Evolutionary conservation across 208 protist species (phyloP).

Genomic region (Trypanosoma vivax): DNA sequence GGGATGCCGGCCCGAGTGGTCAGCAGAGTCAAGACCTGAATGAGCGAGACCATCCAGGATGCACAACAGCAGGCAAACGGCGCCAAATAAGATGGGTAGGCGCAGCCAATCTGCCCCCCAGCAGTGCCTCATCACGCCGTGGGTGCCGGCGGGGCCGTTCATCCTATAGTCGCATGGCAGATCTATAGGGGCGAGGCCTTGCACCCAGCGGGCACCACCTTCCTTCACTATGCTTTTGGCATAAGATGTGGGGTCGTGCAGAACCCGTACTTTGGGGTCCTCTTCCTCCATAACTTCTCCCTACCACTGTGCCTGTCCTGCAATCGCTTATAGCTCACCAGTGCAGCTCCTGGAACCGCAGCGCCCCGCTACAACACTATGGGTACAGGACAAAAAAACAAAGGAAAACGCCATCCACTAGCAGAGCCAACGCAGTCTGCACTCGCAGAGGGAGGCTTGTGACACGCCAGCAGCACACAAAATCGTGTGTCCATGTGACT

Average conservation of each 20-base stretch:
- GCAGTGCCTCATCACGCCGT: background rate
- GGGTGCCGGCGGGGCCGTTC: too few relatives aligned
- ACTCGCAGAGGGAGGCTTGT: too few relatives aligned
- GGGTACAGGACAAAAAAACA: too few relatives aligned
- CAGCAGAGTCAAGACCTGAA: background rate
- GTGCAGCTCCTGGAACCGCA: too few relatives aligned
- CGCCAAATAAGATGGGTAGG: slow-evolving; percentile 14
- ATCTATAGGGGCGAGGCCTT: slow-evolving; percentile 56
- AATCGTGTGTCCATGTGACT: too few relatives aligned
- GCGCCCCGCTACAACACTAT: too few relatives aligned
- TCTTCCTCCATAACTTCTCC: slow-evolving; percentile 5
- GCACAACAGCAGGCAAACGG: slow-evolving; percentile 3
- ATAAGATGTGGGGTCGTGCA: slow-evolving; percentile 62
- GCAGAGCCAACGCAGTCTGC: too few relatives aligned
- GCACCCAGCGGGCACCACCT: slow-evolving; percentile 50
- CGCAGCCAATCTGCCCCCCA: slow-evolving; percentile 25
- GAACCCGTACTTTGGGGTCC: slow-evolving; percentile 28
- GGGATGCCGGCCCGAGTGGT: background rate
- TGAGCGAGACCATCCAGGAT: background rate
- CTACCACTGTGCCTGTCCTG: background rate
- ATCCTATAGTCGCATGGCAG: slow-evolving; percentile 14
- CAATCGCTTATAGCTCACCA: too few relatives aligned
- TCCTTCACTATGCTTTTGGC: slow-evolving; percentile 38
- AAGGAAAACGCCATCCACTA: too few relatives aligned
- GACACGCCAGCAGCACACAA: too few relatives aligned